phyloP scores from a whole-genome alignment of 495 filamentous ascomycete genomes.

The Penicillium roqueforti region DNA sequence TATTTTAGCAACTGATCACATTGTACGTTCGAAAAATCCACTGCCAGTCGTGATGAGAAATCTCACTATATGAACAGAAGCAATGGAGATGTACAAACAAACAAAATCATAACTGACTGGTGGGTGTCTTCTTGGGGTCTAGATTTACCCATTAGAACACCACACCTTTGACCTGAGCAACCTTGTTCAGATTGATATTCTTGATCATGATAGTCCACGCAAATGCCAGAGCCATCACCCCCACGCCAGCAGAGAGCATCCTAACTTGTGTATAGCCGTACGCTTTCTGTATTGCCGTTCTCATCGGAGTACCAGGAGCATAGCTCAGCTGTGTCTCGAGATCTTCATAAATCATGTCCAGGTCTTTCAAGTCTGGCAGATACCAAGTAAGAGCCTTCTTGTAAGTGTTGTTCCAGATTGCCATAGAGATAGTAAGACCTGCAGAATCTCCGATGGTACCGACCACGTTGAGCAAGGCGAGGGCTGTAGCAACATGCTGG shows the following conservation, averaged over 20 bases:
- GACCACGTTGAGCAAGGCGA: constrained; percentile 59
- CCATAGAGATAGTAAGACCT: constrained; percentile 52
- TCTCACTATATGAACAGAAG: too few species aligned
- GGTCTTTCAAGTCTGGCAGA: constrained; percentile 47
- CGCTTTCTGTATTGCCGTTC: constrained; percentile 48
- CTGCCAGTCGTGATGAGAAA: too few species aligned
- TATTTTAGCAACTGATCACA: too few species aligned
- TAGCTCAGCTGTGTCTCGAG: constrained; percentile 47
- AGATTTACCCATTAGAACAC: constrained; percentile 11
- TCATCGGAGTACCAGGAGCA: constrained; percentile 39
- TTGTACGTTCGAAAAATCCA: too few species aligned
- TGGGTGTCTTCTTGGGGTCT: not conserved
- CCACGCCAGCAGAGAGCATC: constrained; percentile 45
- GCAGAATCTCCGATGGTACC: constrained; percentile 58
- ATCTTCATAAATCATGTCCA: constrained; percentile 47
- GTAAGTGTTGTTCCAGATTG: constrained; percentile 61
- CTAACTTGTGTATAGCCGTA: constrained; percentile 51
- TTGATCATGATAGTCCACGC: constrained; percentile 43
- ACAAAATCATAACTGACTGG: too few species aligned
- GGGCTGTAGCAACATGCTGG: constrained; percentile 57
- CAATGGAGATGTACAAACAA: too few species aligned
- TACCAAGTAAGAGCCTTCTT: constrained; percentile 46
- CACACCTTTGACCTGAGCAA: constrained; percentile 35
- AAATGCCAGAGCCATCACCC: constrained; percentile 43
- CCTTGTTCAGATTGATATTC: constrained; percentile 50